Percentiles rank a stretch among this genome's conserved stretches.
These are phyloP conservation scores for Tagetes patula DNA, from an alignment of 129 eudicot species.

Conservation along the genomic window DNA sequence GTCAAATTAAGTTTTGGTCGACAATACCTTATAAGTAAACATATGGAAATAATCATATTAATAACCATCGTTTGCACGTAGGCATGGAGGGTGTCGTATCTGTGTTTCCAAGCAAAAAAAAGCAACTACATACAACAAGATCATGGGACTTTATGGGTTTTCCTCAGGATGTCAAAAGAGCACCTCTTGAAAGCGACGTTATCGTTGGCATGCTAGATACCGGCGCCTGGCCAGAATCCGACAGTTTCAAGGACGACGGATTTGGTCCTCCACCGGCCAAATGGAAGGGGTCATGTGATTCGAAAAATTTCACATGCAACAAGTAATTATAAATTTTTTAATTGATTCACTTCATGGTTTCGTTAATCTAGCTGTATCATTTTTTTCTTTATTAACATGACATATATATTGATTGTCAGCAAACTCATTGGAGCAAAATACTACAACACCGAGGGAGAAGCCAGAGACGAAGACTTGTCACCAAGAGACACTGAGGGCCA, in stretches of 20 bases:
- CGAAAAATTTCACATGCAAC: conserved; percentile 53
- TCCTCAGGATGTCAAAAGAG: conserved; percentile 32
- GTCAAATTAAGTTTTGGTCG: background rate
- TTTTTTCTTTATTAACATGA: background rate
- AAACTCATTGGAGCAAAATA: conserved; percentile 72
- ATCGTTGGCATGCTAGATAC: conserved; percentile 49
- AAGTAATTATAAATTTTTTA: conserved; percentile 20
- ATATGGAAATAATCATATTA: background rate
- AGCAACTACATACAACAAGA: conserved; percentile 63
- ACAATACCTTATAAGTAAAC: background rate
- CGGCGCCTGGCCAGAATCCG: conserved; percentile 55
- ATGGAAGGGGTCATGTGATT: conserved; percentile 51
- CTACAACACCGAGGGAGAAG: conserved; percentile 21
- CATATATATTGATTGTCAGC: conserved; percentile 21
- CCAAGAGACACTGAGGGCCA: conserved; percentile 69
- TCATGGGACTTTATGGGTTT: conserved; percentile 73
- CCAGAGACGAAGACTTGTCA: conserved; percentile 26
- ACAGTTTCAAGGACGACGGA: conserved; percentile 50
- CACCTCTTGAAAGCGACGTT: conserved; percentile 42
- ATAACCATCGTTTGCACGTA: conserved; percentile 3
- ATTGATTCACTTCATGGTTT: background rate
- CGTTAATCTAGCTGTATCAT: too few species aligned
- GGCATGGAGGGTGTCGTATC: conserved; percentile 65
- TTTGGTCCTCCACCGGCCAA: conserved; percentile 49
- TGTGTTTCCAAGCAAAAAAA: conserved; percentile 47